These are phyloP conservation scores for Diaporthe ilicicola DNA, from an alignment of 2,329 filamentous ascomycete genomes.

Conservation along the genomic window DNA sequence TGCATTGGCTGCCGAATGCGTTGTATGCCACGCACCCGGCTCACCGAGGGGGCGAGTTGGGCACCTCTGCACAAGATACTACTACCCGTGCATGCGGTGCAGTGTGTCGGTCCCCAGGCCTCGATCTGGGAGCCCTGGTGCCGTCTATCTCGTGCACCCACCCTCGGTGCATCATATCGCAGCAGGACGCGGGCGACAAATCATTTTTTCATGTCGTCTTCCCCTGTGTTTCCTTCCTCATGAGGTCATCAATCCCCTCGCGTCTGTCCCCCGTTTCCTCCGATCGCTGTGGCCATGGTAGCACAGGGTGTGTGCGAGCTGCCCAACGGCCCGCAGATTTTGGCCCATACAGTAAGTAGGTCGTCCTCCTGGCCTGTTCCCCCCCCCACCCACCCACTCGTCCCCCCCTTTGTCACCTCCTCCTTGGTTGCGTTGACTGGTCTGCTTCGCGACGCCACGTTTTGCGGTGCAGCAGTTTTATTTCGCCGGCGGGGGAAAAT, in stretches of 20 bases:
- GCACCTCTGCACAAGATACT: not conserved
- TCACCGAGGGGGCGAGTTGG: not conserved
- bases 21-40: not conserved
- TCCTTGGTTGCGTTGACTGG: not conserved
- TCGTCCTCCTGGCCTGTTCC: no score
- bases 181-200: not conserved
- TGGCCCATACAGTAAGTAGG: no score
- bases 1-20: not conserved
- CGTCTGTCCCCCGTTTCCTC: not conserved
- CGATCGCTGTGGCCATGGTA: not conserved
- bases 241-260: not conserved
- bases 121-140: not conserved
- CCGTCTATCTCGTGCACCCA: not conserved
- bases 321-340: conserved; percentile 2
- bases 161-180: not conserved
- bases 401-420: not conserved
- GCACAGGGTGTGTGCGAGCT: conserved; percentile 7
- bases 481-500: not conserved
- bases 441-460: conserved; percentile 4
- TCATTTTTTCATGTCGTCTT: not conserved
- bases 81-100: not conserved
- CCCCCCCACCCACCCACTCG: not conserved
- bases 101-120: not conserved
- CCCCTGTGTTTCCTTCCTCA: not conserved
- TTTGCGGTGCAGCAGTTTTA: not conserved